Percentiles rank a stretch among this genome's conserved stretches.
phyloP scores from a whole-genome alignment of 2,329 filamentous ascomycete genomes.

The Cucurbitaria berberidis region DNA sequence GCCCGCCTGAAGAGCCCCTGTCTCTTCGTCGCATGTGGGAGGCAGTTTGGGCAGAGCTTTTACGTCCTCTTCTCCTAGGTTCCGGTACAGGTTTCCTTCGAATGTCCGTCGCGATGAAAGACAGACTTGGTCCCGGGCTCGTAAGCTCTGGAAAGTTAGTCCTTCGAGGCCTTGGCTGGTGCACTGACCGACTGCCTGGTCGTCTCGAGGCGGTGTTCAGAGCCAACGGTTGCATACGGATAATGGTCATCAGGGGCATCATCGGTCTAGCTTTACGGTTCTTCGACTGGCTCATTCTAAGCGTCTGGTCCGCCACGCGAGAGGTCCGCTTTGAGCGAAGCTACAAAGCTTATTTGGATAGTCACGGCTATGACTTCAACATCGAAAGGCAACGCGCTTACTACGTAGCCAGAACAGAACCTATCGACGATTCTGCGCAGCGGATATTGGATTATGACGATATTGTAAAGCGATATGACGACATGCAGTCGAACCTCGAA shows the following conservation, averaged over 20 bases:
- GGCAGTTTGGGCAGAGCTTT: not conserved
- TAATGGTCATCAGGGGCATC: not conserved
- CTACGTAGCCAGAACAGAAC: not conserved
- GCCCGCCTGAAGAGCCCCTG: not conserved
- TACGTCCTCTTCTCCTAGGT: not conserved
- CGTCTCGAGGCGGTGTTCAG: not conserved
- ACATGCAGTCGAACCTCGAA: not conserved
- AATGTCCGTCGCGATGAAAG: not conserved
- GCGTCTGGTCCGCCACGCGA: not conserved
- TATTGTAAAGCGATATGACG: not conserved
- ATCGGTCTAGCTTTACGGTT: not conserved
- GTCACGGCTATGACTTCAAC: not conserved
- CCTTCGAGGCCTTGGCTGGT: not conserved
- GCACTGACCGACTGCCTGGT: not conserved
- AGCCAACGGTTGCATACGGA: not conserved
- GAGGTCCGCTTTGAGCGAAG: not conserved
- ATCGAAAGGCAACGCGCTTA: not conserved
- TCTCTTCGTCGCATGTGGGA: not conserved
- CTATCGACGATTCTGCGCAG: not conserved
- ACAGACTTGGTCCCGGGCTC: not conserved
- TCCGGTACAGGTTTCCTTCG: not conserved
- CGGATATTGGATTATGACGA: not conserved
- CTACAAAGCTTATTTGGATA: not conserved
- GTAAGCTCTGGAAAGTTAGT: not conserved
- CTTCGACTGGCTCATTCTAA: not conserved